Conservation (phyloP, 2,329 filamentous ascomycete genomes). For the Clonostachys byssicola region DNA sequence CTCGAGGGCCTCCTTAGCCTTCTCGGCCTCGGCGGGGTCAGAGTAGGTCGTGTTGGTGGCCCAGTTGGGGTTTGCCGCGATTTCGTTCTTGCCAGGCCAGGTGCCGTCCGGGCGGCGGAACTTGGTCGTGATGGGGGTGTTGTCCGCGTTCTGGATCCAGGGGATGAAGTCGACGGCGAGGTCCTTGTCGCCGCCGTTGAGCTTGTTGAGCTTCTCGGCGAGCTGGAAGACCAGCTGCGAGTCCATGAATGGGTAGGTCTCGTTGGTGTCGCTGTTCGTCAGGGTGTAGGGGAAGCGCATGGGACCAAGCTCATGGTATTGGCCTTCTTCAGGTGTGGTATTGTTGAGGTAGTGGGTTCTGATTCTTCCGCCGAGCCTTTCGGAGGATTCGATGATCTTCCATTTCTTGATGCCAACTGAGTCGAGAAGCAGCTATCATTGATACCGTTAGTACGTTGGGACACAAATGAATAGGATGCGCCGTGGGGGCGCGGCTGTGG, state of each 20-base stretch:
- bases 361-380: constrained; percentile 59
- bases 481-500: constrained; percentile 41
- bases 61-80: constrained; percentile 37
- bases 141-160: constrained; percentile 52
- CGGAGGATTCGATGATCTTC: constrained; percentile 56
- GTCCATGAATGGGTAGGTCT: constrained; percentile 55
- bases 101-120: constrained; percentile 43
- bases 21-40: constrained; percentile 18
- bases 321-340: constrained; percentile 51
- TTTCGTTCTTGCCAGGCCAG: constrained; percentile 44
- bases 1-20: constrained; percentile 26
- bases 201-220: constrained; percentile 51
- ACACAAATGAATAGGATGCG: constrained; percentile 56
- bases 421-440: constrained; percentile 48
- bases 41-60: constrained; percentile 10
- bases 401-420: constrained; percentile 54
- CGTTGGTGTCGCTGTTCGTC: constrained; percentile 31
- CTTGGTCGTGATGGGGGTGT: constrained; percentile 44
- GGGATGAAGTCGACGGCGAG: constrained; percentile 56
- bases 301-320: constrained; percentile 63
- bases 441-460: constrained; percentile 24
- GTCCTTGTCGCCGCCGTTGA: constrained; percentile 47
- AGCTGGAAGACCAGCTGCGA: constrained; percentile 63
- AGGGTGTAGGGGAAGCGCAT: constrained; percentile 48
- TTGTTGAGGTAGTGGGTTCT: constrained; percentile 59